Base-by-base conservation (phyloP, 2,329 filamentous ascomycete species). In the Monosporascus sp. region DNA sequence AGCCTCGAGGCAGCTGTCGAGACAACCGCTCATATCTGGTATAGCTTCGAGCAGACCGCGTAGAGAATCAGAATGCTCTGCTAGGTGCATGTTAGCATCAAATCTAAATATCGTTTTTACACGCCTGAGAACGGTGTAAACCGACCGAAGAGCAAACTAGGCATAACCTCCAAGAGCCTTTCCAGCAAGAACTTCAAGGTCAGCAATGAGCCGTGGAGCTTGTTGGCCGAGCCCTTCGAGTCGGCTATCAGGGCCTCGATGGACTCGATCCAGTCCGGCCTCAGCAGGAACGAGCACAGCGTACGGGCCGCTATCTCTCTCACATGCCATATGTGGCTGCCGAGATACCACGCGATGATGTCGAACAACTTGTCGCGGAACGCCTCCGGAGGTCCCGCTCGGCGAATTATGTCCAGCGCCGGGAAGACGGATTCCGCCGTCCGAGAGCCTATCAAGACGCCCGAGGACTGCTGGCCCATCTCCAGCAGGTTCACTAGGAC, bases 231-330 rank as follows among this genome's bases (percentile, higher is more conserved):
- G 7, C 65, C 63, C 0, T 56, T 57, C 1, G 68, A 63, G 7
- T 66, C 59, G 4, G 56, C 57, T 9, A 79, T 65, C 2, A 79
- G 63, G 16, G 57, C 54, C 26, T 64, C 65, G 5, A 83, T 64
- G 1, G 66, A 65, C 9, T 61, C 60, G 1, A 78, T 64, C 79
- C 81, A 84, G 24, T 73, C 68, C 3, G 75, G 68, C 19, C 77
- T 73, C 2, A 85, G 67, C 22, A 86, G 69, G 56, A 87, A 83
- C 0, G 83, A 84, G 63, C 82, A 85, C 14, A 89, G 74, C 0
- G 89, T 89, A 17, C 87, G 79, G 0, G 89, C 88, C 1, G 89
- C 88, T 67, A 92, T 90, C 62, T 93, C 89, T 49, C 90, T 78
- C 7, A 94, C 82, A 65, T 91, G 88, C 90, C 90, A 94, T 19